Percentiles rank a stretch among this genome's conserved stretches.
These are phyloP conservation scores for Diversispora eburnea DNA, from an alignment of 192 early-diverging fungal species.

Conservation along the genomic window DNA sequence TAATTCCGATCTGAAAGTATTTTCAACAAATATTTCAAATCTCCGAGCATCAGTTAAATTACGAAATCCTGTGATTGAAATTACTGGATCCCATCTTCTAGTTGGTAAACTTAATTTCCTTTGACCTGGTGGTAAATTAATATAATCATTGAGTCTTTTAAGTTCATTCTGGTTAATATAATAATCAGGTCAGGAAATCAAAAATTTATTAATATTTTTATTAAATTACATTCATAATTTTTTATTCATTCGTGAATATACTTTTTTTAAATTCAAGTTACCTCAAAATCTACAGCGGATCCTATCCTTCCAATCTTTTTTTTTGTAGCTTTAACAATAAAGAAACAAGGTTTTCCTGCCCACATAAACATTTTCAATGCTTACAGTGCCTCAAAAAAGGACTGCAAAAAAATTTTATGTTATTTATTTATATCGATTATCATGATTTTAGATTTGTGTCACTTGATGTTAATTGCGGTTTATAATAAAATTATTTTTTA, in stretches of 20 bases:
- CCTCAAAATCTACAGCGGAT: neutral
- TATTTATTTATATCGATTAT: too few species aligned
- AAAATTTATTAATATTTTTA: neutral
- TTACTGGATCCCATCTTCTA: neutral
- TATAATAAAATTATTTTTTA: too few species aligned
- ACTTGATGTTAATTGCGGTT: too few species aligned
- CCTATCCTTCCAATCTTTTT: neutral
- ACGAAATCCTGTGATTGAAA: neutral
- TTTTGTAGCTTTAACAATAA: neutral
- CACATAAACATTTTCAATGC: neutral
- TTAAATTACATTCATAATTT: neutral
- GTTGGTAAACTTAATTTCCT: neutral
- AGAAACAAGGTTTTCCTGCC: neutral
- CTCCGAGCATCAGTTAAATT: neutral
- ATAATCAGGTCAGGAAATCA: neutral
- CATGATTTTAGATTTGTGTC: too few species aligned
- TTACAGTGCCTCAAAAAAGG: too few species aligned
- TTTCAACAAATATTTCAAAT: neutral
- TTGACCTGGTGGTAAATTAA: neutral
- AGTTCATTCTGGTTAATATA: neutral
- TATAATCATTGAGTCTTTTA: neutral
- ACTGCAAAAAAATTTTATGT: too few species aligned
- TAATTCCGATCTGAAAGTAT: neutral
- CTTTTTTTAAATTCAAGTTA: neutral
- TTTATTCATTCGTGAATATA: neutral